Percentiles rank a stretch among this genome's conserved stretches.
phyloP scores from a whole-genome alignment of 345 rosid species.

The Conringia planisiliqua region DNA sequence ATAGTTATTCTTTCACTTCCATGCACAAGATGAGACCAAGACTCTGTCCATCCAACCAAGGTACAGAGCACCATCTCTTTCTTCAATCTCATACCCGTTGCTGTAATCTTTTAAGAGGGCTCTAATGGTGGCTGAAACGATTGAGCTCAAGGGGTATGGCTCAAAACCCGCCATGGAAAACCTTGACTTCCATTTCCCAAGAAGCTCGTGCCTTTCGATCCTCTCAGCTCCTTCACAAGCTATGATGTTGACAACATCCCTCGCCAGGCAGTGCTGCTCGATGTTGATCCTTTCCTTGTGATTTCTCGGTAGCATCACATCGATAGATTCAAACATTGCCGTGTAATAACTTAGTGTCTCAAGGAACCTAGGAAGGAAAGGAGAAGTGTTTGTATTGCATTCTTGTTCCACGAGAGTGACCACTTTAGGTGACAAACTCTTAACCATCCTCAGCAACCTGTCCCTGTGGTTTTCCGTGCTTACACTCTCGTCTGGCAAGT shows the following conservation, averaged over 20 bases:
- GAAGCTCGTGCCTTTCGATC: conserved; percentile 77
- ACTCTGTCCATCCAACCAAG: conserved; percentile 89
- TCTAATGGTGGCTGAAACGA: conserved; percentile 63
- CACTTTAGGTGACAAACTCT: conserved; percentile 71
- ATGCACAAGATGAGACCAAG: conserved; percentile 52
- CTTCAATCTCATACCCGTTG: conserved; percentile 62
- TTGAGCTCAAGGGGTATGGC: conserved; percentile 71
- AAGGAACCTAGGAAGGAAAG: conserved; percentile 73
- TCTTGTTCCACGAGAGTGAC: conserved; percentile 94
- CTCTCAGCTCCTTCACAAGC: conserved; percentile 92
- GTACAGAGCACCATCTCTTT: conserved; percentile 69
- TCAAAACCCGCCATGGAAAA: conserved; percentile 82
- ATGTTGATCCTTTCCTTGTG: conserved; percentile 76
- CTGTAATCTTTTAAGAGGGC: conserved; percentile 46
- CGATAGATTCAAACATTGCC: conserved; percentile 92
- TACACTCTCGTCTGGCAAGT: conserved; percentile 88
- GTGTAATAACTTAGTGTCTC: conserved; percentile 71
- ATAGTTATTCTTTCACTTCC: conserved; percentile 22
- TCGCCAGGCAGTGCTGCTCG: conserved; percentile 91
- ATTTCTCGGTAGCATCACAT: conserved; percentile 62
- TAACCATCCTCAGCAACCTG: conserved; percentile 63
- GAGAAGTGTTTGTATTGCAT: conserved; percentile 84
- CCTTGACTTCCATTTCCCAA: conserved; percentile 75
- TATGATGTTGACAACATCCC: conserved; percentile 80
- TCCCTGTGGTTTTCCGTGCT: conserved; percentile 75